Conservation (phyloP, 2,329 filamentous ascomycete genomes). For the Chrysoporthe puriensis region DNA sequence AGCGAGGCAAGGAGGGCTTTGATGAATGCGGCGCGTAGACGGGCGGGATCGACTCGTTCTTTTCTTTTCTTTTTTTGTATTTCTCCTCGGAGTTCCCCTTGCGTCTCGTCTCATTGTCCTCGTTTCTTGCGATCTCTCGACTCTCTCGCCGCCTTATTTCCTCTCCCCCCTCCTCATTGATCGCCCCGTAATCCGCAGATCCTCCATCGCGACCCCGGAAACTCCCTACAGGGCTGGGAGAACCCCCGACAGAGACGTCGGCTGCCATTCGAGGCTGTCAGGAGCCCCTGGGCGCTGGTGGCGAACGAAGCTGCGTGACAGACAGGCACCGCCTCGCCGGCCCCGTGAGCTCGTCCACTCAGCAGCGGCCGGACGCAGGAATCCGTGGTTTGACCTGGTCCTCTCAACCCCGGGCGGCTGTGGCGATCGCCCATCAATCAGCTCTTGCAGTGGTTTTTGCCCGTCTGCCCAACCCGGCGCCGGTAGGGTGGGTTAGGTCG, state of each 20-base stretch:
- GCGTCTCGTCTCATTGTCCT: not conserved
- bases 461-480: too few species aligned
- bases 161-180: not conserved
- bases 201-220: not conserved
- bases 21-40: conserved; percentile 9
- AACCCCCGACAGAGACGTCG: not conserved
- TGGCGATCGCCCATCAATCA: not conserved
- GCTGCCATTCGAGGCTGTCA: not conserved
- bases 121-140: not conserved
- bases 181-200: not conserved
- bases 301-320: not conserved
- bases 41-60: too few species aligned
- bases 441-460: not conserved
- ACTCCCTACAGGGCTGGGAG: not conserved
- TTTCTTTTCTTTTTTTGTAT: not conserved
- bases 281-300: not conserved
- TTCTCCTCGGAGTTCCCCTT: not conserved
- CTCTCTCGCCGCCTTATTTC: not conserved
- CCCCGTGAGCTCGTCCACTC: not conserved
- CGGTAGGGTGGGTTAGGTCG: conserved; percentile 16
- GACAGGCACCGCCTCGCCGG: not conserved
- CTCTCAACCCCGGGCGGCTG: not conserved
- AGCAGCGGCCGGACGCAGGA: not conserved
- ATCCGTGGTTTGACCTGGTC: conserved; percentile 4
- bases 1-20: not conserved